Conservation (phyloP, 441 rosid species). For the Theobroma grandiflorum region DNA sequence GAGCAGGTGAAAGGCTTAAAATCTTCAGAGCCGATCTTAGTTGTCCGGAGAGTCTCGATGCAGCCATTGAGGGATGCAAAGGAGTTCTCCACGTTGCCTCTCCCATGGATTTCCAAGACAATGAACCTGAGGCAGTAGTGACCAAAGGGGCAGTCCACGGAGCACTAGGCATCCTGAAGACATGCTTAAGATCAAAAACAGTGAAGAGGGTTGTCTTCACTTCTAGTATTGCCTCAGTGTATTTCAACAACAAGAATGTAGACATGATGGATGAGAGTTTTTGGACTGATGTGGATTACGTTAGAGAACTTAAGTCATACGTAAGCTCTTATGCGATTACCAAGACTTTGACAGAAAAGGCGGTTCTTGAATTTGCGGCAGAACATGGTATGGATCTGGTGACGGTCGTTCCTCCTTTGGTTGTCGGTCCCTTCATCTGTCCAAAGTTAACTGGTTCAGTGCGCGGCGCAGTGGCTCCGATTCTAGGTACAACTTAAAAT, state of each 20-base stretch:
- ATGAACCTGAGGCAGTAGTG: constrained; percentile 26
- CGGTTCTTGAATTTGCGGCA: constrained; percentile 36
- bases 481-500: constrained; percentile 2
- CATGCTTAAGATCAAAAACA: constrained; percentile 49
- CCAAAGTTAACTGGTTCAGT: constrained; percentile 44
- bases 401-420: constrained; percentile 39
- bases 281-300: constrained; percentile 47
- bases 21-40: constrained; percentile 45
- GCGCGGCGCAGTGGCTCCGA: constrained; percentile 18
- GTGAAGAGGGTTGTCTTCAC: constrained; percentile 44
- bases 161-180: constrained; percentile 46
- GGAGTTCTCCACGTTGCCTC: constrained; percentile 51
- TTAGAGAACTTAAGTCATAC: background rate
- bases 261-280: constrained; percentile 47
- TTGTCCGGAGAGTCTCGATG: constrained; percentile 39
- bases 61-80: constrained; percentile 41
- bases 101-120: constrained; percentile 35
- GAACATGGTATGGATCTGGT: constrained; percentile 46
- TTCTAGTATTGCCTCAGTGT: constrained; percentile 39
- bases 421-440: constrained; percentile 51
- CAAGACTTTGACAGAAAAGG: constrained; percentile 46
- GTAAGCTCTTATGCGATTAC: constrained; percentile 33
- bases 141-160: constrained; percentile 53
- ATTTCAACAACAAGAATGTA: background rate
- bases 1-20: constrained; percentile 40